These are phyloP conservation scores for Sphenostylis stenocarpa DNA, from an alignment of 306 rosid species.

Conservation along the genomic window DNA sequence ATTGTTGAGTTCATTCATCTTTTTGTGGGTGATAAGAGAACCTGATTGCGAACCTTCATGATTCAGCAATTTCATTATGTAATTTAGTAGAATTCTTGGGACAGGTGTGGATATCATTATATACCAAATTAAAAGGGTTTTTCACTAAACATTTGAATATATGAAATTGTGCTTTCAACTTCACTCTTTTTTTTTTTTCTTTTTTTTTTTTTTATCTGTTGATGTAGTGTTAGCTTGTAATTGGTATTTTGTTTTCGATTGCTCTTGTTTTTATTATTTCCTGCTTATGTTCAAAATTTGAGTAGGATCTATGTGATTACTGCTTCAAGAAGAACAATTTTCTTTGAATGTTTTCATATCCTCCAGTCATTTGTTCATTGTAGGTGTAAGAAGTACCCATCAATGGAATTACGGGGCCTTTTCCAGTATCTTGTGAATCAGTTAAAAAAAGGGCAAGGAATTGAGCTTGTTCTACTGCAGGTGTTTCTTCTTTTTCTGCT, in stretches of 20 bases:
- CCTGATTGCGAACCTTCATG: neutral
- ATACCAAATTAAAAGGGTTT: neutral
- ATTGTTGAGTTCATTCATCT: slow-evolving; percentile 19
- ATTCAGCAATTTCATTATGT: slow-evolving; percentile 11
- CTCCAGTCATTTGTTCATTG: slow-evolving; percentile 19
- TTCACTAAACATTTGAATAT: neutral
- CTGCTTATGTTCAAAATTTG: slow-evolving; percentile 15
- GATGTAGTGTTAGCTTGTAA: neutral
- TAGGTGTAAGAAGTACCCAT: slow-evolving; percentile 98
- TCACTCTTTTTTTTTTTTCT: neutral
- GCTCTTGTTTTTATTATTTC: neutral
- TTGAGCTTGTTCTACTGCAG: slow-evolving; percentile 95
- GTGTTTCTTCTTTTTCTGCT: slow-evolving; percentile 41
- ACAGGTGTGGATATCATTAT: neutral
- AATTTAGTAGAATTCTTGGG: neutral
- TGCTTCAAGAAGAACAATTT: slow-evolving; percentile 13
- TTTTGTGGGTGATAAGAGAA: slow-evolving; percentile 5
- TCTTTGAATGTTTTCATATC: slow-evolving; percentile 24
- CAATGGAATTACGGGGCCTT: slow-evolving; percentile 97
- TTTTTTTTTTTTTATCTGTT: neutral
- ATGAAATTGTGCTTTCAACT: slow-evolving; percentile 10
- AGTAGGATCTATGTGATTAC: slow-evolving; percentile 13
- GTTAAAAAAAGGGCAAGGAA: slow-evolving; percentile 90
- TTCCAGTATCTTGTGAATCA: slow-evolving; percentile 98
- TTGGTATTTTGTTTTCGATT: neutral